Evolutionary conservation across 768 basidiomycete genomes (phyloP).

Genomic region (Tephrocybe sp.): DNA sequence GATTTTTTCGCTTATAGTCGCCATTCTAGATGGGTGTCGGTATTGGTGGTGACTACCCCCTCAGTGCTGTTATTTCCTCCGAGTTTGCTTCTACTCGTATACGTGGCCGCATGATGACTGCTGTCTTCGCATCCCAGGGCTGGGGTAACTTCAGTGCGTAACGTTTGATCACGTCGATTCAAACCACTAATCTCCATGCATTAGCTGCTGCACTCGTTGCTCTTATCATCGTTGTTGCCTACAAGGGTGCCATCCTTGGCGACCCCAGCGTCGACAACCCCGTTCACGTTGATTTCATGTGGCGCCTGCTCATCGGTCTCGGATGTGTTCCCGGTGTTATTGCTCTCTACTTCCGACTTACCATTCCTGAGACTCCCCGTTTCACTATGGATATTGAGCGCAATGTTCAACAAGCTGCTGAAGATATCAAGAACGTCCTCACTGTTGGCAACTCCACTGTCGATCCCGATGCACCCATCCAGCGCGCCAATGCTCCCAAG

Average conservation of each 20-base stretch:
- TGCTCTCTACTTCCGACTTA: constrained; percentile 90
- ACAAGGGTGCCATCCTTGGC: constrained; percentile 56
- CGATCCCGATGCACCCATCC: constrained; percentile 57
- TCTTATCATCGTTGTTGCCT: constrained; percentile 62
- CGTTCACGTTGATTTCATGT: constrained; percentile 67
- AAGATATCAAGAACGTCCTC: constrained; percentile 73
- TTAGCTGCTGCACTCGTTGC: constrained; percentile 67
- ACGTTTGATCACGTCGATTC: constrained; percentile 4
- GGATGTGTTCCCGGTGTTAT: constrained; percentile 80
- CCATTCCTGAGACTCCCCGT: constrained; percentile 90
- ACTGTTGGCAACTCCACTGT: constrained; percentile 42
- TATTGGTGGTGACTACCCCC: constrained; percentile 88
- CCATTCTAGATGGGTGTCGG: constrained; percentile 68
- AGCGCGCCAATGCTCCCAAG: constrained; percentile 67
- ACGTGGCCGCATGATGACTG: constrained; percentile 87
- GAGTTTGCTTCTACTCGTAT: constrained; percentile 80
- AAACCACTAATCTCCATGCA: not conserved
- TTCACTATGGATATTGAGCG: constrained; percentile 91
- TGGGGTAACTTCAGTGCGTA: constrained; percentile 78
- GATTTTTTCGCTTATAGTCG: constrained; percentile 9
- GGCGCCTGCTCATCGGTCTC: constrained; percentile 88
- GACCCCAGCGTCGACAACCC: constrained; percentile 36
- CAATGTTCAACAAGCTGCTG: constrained; percentile 72
- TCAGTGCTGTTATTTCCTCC: constrained; percentile 83
- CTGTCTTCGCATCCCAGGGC: constrained; percentile 83